phyloP scores from a whole-genome alignment of 2,329 filamentous ascomycete species.

The Trichoderma simmonsii region DNA sequence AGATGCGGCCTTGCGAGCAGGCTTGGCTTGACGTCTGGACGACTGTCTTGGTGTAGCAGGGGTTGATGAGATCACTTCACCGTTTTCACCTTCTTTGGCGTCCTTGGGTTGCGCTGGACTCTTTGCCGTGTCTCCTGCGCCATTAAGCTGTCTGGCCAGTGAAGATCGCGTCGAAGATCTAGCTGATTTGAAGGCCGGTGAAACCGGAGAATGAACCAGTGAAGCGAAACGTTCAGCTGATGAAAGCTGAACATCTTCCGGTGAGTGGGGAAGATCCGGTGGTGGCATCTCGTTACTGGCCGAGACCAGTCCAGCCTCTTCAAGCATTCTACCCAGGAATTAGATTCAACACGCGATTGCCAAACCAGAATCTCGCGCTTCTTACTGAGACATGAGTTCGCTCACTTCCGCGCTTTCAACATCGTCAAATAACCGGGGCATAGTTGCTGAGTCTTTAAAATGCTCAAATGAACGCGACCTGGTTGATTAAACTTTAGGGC shows the following conservation, averaged over 20 bases:
- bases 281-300: not conserved
- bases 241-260: not conserved
- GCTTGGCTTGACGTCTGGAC: not conserved
- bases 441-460: not conserved
- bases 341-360: not conserved
- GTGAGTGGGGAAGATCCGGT: not conserved
- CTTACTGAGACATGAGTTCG: not conserved
- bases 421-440: not conserved
- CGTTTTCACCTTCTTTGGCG: not conserved
- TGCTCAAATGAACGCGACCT: not conserved
- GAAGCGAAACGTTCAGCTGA: not conserved
- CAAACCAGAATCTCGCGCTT: not conserved
- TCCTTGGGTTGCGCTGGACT: not conserved
- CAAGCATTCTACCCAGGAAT: not conserved
- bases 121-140: not conserved
- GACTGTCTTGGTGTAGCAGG: not conserved
- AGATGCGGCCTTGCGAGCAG: not conserved
- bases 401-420: not conserved
- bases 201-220: not conserved
- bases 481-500: not conserved
- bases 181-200: not conserved
- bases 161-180: not conserved
- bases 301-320: not conserved
- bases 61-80: not conserved
- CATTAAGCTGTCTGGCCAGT: not conserved